phyloP scores from a whole-genome alignment of 345 rosid genomes.

The Firmiana major region DNA sequence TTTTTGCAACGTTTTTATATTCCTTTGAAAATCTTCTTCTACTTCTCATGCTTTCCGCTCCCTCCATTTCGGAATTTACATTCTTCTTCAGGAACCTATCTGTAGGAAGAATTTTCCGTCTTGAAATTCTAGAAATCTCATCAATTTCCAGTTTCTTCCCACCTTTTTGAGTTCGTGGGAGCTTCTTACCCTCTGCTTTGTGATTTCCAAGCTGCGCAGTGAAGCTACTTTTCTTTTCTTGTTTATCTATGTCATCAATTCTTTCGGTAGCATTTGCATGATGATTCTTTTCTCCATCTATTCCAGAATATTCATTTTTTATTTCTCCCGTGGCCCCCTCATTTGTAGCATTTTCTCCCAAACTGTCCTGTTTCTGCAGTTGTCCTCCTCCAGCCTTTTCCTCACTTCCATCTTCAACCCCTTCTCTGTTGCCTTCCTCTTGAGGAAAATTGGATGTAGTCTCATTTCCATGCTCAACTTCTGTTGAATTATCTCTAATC shows the following conservation, averaged over 20 bases:
- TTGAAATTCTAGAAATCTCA: constrained; percentile 4
- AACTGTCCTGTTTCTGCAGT: constrained; percentile 7
- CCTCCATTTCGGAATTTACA: constrained; percentile 11
- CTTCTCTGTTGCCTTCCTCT: not conserved
- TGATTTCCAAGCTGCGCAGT: constrained; percentile 4
- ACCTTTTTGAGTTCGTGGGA: constrained; percentile 16
- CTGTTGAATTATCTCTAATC: not conserved
- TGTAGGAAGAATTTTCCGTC: constrained; percentile 30
- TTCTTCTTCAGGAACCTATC: constrained; percentile 28
- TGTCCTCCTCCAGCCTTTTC: not conserved
- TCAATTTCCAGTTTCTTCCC: constrained; percentile 21
- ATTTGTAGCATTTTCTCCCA: constrained; percentile 6
- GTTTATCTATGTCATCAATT: not conserved
- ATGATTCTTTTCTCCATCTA: too few relatives aligned
- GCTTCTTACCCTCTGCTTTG: constrained; percentile 3
- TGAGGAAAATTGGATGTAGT: not conserved
- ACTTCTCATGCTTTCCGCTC: not conserved
- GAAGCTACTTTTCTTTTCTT: constrained; percentile 10
- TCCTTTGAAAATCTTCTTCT: constrained; percentile 5
- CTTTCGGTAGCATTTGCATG: constrained; percentile 12
- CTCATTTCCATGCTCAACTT: not conserved
- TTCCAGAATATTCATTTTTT: not conserved
- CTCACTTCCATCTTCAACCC: constrained; percentile 18
- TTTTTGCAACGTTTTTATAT: too few relatives aligned
- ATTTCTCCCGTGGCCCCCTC: not conserved